Evolutionary conservation across 345 rosid species (phyloP), one percentile per base, ranked within the genome.

Genomic region (Mercurialis annua): DNA sequence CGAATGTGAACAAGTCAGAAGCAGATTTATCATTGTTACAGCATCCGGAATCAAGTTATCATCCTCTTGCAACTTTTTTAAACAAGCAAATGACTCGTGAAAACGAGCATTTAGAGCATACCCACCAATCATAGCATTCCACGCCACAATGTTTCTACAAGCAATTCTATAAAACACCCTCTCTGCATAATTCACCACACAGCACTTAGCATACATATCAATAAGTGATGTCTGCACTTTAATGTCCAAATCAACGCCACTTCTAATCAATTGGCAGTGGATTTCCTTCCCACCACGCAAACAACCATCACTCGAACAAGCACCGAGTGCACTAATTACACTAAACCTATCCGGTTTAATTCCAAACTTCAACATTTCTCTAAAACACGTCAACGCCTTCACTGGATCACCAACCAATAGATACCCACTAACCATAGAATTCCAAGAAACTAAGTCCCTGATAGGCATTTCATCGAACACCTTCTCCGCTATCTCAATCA

Each of bases 51-150:
- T 74, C 79, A 87, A 69, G 20, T 75, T 64, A 59, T 64, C 73
- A 59, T 62, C 67, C 31, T 81, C 83, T 44, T 69, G 82, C 86
- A 92, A 82, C 52, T 66, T 78, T 70, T 73, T 80, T 76, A 87
- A 67, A 62, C 87, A 85, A 68, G 75, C 55, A 59, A 85, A 79
- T 20, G 89, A 86, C 72, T 85, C 77, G 4, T 31, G 6, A 40
- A 67, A 77, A 62, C 58, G 61, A 42, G 66, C 72, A 67, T 76
- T 82, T 26, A 59, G 57, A 74, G 75, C 81, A 74, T 89, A 89
- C 34, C 85, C 94, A 14, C 80, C 82, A 57, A 87, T 58, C 92
- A 92, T 83, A 56, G 87, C 83, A 73, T 92, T 92, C 88, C 92
- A 92, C 71, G 85, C 80, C 65, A 83, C 89, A 21, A 78, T 58